Percentiles rank a stretch among this genome's conserved stretches.
phyloP scores from a whole-genome alignment of 495 filamentous ascomycete genomes.

The Penicillium lividum region DNA sequence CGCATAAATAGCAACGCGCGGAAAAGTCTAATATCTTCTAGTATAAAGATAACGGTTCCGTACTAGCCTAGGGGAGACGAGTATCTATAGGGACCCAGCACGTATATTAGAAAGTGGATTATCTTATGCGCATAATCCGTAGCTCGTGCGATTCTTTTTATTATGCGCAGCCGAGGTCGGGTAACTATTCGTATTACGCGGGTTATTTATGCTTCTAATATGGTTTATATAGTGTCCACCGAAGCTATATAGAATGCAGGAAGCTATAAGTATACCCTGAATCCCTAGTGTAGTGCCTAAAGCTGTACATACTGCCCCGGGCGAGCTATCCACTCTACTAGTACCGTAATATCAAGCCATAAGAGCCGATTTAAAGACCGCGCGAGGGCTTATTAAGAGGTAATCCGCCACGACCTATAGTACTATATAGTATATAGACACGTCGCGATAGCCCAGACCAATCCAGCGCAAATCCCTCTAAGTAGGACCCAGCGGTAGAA shows the following conservation, averaged over 20 bases:
- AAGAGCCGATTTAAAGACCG: slow-evolving; percentile 9
- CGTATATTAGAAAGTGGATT: neutral
- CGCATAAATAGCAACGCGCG: neutral
- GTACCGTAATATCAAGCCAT: slow-evolving; percentile 13
- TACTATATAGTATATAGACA: slow-evolving; percentile 9
- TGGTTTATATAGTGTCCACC: neutral
- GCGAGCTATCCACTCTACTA: slow-evolving; percentile 1
- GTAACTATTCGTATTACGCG: neutral
- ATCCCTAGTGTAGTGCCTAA: slow-evolving; percentile 7
- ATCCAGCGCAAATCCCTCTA: slow-evolving; percentile 4
- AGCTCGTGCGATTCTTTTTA: neutral
- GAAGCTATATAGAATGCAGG: slow-evolving; percentile 9
- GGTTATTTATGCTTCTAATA: neutral
- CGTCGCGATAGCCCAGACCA: neutral
- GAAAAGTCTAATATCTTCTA: neutral
- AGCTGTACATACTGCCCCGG: too few relatives aligned
- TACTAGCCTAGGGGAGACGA: neutral
- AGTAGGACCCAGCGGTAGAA: slow-evolving; percentile 11
- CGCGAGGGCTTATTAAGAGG: neutral
- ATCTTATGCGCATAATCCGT: neutral
- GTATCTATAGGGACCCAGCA: neutral
- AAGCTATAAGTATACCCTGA: slow-evolving; percentile 8
- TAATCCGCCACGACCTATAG: slow-evolving; percentile 4
- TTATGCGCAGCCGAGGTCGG: neutral
- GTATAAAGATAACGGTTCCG: neutral